Conservation (phyloP, 2,329 filamentous ascomycete genomes). For the Karstenula rhodostoma region DNA sequence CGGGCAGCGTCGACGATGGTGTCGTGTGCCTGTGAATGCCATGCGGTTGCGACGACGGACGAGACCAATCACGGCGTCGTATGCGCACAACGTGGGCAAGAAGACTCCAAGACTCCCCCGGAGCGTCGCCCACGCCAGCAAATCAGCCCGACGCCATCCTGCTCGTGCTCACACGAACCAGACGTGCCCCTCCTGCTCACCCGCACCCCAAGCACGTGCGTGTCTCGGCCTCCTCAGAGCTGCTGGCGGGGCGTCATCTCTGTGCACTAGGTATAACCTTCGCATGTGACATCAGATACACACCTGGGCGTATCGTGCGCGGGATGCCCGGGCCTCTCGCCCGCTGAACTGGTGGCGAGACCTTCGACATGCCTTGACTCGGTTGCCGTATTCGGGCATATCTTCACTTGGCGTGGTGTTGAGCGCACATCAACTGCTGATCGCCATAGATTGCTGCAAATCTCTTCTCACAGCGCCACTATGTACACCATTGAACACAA, state of each 20-base stretch:
- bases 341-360: constrained; percentile 1
- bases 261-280: neutral
- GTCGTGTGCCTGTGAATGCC: constrained; percentile 16
- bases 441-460: neutral
- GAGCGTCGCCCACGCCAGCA: constrained; percentile 9
- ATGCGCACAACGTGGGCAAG: too few species aligned
- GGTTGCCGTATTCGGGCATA: constrained; percentile 1
- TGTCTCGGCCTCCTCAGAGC: neutral
- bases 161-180: constrained; percentile 12
- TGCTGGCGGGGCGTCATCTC: neutral
- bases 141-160: constrained; percentile 11
- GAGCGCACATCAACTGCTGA: neutral
- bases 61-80: constrained; percentile 10
- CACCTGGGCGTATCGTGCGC: neutral
- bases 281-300: constrained; percentile 2
- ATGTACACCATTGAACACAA: neutral
- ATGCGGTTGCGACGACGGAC: neutral
- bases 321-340: neutral
- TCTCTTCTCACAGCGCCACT: constrained; percentile 10
- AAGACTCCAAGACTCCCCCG: too few species aligned
- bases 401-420: constrained; percentile 13
- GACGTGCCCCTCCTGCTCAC: constrained; percentile 9
- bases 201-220: neutral
- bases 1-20: constrained; percentile 14
- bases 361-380: constrained; percentile 2